Evolutionary conservation across 2,329 filamentous ascomycete genomes (phyloP).

Genomic region (Colletotrichum incanum): DNA sequence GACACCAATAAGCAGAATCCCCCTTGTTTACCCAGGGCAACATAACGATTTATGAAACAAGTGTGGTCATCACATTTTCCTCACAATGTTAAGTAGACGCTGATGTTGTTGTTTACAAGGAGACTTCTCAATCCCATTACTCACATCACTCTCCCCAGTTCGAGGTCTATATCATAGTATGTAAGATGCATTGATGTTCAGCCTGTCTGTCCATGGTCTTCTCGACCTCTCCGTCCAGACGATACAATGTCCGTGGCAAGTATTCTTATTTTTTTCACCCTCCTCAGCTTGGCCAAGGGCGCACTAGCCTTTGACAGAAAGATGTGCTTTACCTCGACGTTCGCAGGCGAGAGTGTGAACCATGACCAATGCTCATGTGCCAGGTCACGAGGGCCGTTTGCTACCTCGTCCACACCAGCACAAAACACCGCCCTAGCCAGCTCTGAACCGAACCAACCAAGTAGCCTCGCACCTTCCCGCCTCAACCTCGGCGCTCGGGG

Average conservation of each 20-base stretch:
- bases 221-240: background rate
- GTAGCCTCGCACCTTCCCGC: background rate
- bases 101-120: background rate
- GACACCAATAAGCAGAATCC: background rate
- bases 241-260: background rate
- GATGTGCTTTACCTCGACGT: background rate
- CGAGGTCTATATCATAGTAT: background rate
- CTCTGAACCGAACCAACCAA: background rate
- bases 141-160: no score
- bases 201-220: background rate
- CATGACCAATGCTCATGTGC: background rate
- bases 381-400: background rate
- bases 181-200: background rate
- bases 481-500: background rate
- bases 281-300: background rate
- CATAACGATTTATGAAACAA: background rate
- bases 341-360: background rate
- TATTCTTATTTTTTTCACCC: background rate
- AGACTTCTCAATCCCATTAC: background rate
- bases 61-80: background rate
- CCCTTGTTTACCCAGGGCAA: background rate
- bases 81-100: background rate
- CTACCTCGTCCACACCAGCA: background rate
- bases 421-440: background rate
- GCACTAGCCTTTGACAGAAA: background rate